Evolutionary conservation across 2,329 filamentous ascomycete genomes (phyloP), one percentile per base, ranked within the genome.

Genomic region (Aphanoascus verrucosus): DNA sequence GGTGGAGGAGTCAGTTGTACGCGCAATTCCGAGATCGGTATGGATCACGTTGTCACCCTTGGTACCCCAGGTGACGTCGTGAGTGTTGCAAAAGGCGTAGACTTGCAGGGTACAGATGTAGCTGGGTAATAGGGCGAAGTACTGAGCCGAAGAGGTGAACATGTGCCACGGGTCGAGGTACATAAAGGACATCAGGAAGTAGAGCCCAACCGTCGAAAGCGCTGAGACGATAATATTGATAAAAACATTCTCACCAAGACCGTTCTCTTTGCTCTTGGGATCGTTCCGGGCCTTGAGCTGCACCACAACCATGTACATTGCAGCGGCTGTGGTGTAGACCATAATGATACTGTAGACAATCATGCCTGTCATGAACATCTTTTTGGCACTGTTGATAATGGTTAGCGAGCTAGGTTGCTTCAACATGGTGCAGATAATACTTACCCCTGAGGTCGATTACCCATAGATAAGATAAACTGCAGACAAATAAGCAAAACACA

Each of bases 141-240:
- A 98, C 68, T 96, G 90, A 0, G 78, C 81, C 0, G 87, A 83
- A 0, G 85, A 91, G 11, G 93, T 98, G 72, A 98, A 86, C 86
- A 98, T 93, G 75, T 98, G 93, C 93, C 93, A 98, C 0, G 93
- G 93, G 62, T 98, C 94, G 45, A 98, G 81, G 71, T 98, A 98
- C 56, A 98, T 73, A 73, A 98, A 88, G 20, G 86, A 93, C 84
- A 94, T 95, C 72, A 95, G 70, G 74, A 98, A 93, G 77, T 97
- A 98, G 38, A 98, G 77, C 0, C 94, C 93, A 40, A 96, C 73
- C 0, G 93, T 98, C 1, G 88, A 94, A 2, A 85, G 75, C n/a
- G 86, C 84, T 5, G 86, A 93, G 49, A 98, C 82, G 64, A 97
- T 87, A 57, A 98, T 79, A 70, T 97, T 97, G 56, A 90, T 93